Conservation (phyloP, 495 filamentous ascomycete genomes). For the Rhizodiscina lignyota region DNA sequence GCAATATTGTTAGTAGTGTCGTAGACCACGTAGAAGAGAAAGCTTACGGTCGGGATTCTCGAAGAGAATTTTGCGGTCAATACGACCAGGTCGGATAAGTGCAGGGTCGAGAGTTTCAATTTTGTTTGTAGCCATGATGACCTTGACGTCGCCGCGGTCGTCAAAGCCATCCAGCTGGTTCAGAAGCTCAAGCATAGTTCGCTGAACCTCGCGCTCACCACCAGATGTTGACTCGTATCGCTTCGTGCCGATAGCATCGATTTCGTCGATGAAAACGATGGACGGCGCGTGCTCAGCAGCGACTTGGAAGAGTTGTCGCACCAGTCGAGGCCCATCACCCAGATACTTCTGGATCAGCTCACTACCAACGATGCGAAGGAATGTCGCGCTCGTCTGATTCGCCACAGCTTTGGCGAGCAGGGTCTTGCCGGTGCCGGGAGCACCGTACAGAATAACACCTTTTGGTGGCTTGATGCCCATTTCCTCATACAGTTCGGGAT, state of each 20-base stretch:
- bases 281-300: conserved; percentile 92
- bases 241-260: conserved; percentile 97
- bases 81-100: conserved; percentile 91
- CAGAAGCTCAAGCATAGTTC: conserved; percentile 95
- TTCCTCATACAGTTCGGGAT: conserved; percentile 97
- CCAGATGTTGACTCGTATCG: conserved; percentile 96
- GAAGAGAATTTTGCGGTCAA: conserved; percentile 97
- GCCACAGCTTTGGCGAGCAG: conserved; percentile 94
- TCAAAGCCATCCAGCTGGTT: conserved; percentile 99
- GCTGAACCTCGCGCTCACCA: conserved; percentile 92
- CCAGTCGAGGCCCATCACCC: conserved; percentile 85
- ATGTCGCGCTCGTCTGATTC: conserved; percentile 96
- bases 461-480: conserved; percentile 99
- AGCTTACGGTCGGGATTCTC: conserved; percentile 91
- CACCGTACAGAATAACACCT: conserved; percentile 97
- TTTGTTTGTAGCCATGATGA: conserved; percentile 99
- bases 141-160: conserved; percentile 97
- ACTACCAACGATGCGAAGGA: conserved; percentile 93
- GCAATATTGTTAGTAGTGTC: conserved; percentile 19
- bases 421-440: conserved; percentile 94
- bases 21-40: background rate
- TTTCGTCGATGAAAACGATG: conserved; percentile 99
- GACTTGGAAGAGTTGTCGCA: conserved; percentile 94
- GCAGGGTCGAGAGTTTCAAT: conserved; percentile 96
- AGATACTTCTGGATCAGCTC: conserved; percentile 99